Evolutionary conservation across 805 yeast species (phyloP).

Genomic region (Ogataea pignaliae): DNA sequence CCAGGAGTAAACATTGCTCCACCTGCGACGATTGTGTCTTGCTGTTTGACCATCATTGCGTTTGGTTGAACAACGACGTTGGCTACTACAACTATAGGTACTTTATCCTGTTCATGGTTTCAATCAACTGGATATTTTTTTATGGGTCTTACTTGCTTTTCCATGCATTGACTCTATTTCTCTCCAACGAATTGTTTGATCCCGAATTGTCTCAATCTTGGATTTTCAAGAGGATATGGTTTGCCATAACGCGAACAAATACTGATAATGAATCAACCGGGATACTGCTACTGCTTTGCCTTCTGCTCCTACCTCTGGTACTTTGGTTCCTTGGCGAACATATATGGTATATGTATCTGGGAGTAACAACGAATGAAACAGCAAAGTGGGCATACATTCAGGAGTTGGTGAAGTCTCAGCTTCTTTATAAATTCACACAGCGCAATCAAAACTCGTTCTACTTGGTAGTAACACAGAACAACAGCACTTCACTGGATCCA

Average conservation of each 20-base stretch:
- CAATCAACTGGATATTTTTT: slow-evolving; percentile 29
- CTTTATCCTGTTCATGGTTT: slow-evolving; percentile 40
- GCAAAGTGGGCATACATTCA: slow-evolving; percentile 52
- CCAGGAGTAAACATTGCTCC: slow-evolving; percentile 73
- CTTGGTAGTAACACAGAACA: neutral
- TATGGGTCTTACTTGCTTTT: slow-evolving; percentile 40
- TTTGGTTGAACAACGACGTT: slow-evolving; percentile 51
- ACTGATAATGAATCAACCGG: slow-evolving; percentile 38
- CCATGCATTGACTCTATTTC: slow-evolving; percentile 17
- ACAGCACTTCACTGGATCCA: neutral
- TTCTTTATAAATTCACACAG: slow-evolving; percentile 25
- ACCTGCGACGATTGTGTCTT: slow-evolving; percentile 62
- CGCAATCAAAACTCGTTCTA: neutral
- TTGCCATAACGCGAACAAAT: slow-evolving; percentile 25
- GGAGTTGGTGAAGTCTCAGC: slow-evolving; percentile 28
- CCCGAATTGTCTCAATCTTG: slow-evolving; percentile 15
- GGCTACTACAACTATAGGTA: slow-evolving; percentile 49
- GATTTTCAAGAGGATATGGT: slow-evolving; percentile 18
- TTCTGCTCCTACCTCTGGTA: slow-evolving; percentile 34
- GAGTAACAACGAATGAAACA: slow-evolving; percentile 54
- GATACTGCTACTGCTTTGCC: slow-evolving; percentile 36
- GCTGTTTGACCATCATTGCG: slow-evolving; percentile 61
- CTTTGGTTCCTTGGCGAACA: slow-evolving; percentile 37
- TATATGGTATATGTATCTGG: slow-evolving; percentile 44
- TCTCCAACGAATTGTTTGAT: slow-evolving; percentile 6